Conservation (phyloP, 345 rosid genomes). For the Combretum micranthum region DNA sequence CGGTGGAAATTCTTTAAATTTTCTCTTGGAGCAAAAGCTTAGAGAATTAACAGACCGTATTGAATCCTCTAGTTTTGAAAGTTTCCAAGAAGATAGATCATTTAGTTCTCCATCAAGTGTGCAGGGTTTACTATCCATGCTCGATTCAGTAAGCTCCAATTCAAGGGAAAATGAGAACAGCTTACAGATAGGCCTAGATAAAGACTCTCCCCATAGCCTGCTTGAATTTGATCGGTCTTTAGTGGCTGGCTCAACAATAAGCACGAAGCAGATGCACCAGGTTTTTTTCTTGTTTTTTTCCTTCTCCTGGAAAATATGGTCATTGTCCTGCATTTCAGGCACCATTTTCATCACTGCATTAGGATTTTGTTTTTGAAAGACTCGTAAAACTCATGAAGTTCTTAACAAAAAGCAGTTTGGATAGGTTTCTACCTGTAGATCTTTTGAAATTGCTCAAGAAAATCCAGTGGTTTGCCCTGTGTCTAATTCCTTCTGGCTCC, state of each 20-base stretch:
- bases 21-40: conserved; percentile 70
- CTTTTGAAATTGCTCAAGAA: too few relatives aligned
- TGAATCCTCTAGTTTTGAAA: conserved; percentile 43
- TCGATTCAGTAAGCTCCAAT: conserved; percentile 16
- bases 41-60: conserved; percentile 54
- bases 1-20: conserved; percentile 49
- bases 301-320: conserved; percentile 5
- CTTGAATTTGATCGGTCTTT: conserved; percentile 34
- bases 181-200: conserved; percentile 27
- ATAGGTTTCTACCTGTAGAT: too few relatives aligned
- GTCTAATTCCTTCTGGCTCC: too few relatives aligned
- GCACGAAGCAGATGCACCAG: conserved; percentile 41
- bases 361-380: too few relatives aligned
- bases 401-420: too few relatives aligned
- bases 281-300: conserved; percentile 34
- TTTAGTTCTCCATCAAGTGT: conserved; percentile 24
- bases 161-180: conserved; percentile 23
- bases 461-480: too few relatives aligned
- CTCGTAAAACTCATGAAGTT: too few relatives aligned
- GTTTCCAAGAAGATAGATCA: conserved; percentile 34
- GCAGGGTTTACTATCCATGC: conserved; percentile 23
- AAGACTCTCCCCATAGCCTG: conserved; percentile 19
- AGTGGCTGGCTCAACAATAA: conserved; percentile 10
- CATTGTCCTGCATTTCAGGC: not conserved
- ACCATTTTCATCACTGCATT: not conserved